Conservation (phyloP, 805 yeast species). For the Metschnikowia kofuensis region DNA sequence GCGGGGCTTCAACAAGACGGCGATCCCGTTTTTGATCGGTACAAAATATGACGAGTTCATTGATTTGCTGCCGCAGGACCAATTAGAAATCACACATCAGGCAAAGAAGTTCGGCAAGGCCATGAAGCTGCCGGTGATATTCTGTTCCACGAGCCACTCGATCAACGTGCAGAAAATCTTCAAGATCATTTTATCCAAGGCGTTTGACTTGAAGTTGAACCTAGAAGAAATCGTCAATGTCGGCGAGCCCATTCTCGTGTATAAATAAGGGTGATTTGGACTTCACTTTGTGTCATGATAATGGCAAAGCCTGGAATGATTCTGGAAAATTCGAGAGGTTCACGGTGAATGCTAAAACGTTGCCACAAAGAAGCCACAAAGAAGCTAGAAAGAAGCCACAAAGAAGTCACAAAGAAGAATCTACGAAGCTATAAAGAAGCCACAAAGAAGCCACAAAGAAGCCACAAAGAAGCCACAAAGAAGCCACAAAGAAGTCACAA, state of each 20-base stretch:
- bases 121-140: conserved; percentile 81
- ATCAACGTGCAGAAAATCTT: conserved; percentile 92
- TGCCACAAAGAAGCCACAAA: too few relatives aligned
- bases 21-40: conserved; percentile 88
- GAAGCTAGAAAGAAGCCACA: too few relatives aligned
- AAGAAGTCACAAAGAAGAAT: too few relatives aligned
- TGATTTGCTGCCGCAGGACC: conserved; percentile 75
- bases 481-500: too few relatives aligned
- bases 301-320: too few relatives aligned
- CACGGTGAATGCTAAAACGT: too few relatives aligned
- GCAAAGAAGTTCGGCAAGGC: conserved; percentile 84
- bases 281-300: too few relatives aligned
- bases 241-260: conserved; percentile 91
- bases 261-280: conserved; percentile 28
- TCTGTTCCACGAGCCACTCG: conserved; percentile 88
- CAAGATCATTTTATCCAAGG: conserved; percentile 84
- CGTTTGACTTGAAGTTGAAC: conserved; percentile 79
- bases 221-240: conserved; percentile 78
- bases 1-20: conserved; percentile 82
- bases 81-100: conserved; percentile 75
- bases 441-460: too few relatives aligned
- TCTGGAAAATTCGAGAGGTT: too few relatives aligned
- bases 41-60: conserved; percentile 90
- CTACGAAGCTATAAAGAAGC: too few relatives aligned
- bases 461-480: too few relatives aligned